Evolutionary conservation across 192 early-diverging fungal species (phyloP), one percentile per base, ranked within the genome.

Genomic region (Gamsiella multidivaricata): DNA sequence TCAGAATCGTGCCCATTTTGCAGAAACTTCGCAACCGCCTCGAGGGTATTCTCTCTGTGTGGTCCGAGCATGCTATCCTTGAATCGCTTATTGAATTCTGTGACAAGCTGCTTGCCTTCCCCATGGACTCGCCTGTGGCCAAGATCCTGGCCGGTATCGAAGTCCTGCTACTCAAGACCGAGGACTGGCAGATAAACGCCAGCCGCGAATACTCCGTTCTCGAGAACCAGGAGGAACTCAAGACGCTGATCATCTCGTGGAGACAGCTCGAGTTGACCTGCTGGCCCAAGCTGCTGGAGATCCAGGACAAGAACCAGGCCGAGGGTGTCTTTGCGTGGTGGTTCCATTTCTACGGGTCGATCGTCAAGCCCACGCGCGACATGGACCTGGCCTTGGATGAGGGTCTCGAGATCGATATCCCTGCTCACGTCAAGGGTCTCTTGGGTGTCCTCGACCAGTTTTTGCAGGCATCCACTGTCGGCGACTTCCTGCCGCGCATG

Each of bases 141-240:
- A 96, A 96, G 81, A 86, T 97, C 23, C 67, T 99, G 34, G 90
- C 95, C 7, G 96, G 93, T 32, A 55, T 98, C 55, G 98, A 99
- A 79, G 71, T 94, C 54, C 82, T 99, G 18, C 75, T 98, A 20
- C 86, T 90, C 61, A 94, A 95, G 52, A 93, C 93, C 18, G 90
- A 96, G 79, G 96, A 98, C 72, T 99, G 98, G 98, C 90, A 98
- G 80, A 79, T 88, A 15, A 95, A 94, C 61, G 95, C 96, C 11
- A 90, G 89, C 62, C 81, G 87, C 18, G 91, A 94, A 23, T 90
- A 93, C 26, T 94, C 95, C 9, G 62, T 98, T 32, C 87, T 90
- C 39, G 69, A 79, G 31, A 84, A 90, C 42, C 87, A 91, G 54
- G 88, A 91, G 9, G 88, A 91, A 14, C 82, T 95, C 0, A 89